Base-by-base conservation (phyloP, 768 basidiomycete species). In the Podaxis carcinomalis region DNA sequence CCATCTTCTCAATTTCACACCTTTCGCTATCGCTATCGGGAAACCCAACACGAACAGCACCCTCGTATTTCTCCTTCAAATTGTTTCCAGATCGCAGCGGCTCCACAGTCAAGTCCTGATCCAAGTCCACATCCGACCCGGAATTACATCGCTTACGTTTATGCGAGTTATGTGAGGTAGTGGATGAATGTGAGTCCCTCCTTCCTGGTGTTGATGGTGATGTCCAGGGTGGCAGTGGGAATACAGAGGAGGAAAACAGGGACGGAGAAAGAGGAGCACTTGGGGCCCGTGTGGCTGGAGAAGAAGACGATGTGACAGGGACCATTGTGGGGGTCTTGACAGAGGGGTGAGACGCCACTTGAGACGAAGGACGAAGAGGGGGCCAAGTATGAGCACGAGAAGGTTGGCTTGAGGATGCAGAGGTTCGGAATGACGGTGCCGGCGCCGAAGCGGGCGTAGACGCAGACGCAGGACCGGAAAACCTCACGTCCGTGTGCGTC, bases 401-500 rank as follows among this genome's bases (percentile, higher is more conserved):
- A 10, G 51, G n/a, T 4, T 27, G 14, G 13, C 25, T 32, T 52
- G 51, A 35, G 13, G n/a, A n/a, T 6, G 16, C 19, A 36, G 35
- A 19, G 19, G 16, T 21, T 4, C 19, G 42, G 42, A 19, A 44
- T 5, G 19, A 19, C 19, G 42, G 19, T 44, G 42, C 42, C n/a
- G 6, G 42, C 1, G 3, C 42, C 42, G 19, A 32, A 3, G 32
- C 32, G 32, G 7, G 7, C 32, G 32, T 25, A 39, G 40, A 25
- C 21, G 42, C 4, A 5, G 23, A n/a, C 7, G 7, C 32, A 10
- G 57, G 39, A 27, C 36, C 35, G 25, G 59, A 47, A 14, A 61
- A 44, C 32, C 44, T 25, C 36, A 42, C 44, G 21, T 71, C 62
- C 23, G 75, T 64, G 67, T 83, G 75, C n/a, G 67, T 68, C 32